Conservation (phyloP, 2,329 filamentous ascomycete species). For the Talaromyces marneffei region DNA sequence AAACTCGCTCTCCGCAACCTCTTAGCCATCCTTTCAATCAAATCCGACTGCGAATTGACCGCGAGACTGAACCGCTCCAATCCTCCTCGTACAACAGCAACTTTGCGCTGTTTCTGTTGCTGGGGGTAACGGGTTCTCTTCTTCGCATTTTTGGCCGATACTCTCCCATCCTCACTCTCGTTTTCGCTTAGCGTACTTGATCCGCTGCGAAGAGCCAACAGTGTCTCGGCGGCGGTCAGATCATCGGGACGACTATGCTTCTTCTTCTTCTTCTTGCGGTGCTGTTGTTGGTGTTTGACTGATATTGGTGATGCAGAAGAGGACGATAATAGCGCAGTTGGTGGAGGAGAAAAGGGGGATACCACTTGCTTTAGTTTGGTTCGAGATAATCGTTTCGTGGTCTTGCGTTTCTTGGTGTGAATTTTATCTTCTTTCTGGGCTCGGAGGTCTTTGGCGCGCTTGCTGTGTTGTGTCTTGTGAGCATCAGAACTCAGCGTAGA, state of each 20-base stretch:
- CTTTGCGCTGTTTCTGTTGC: not conserved
- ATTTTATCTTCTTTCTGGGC: not conserved
- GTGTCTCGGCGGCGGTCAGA: slow-evolving; percentile 7
- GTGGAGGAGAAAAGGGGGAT: not conserved
- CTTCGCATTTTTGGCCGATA: not conserved
- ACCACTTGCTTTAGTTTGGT: not conserved
- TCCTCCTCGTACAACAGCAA: not conserved
- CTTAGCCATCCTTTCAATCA: not conserved
- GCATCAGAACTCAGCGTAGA: not conserved
- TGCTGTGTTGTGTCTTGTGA: not conserved
- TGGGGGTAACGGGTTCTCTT: not conserved
- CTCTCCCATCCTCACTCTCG: not conserved
- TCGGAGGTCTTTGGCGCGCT: too few species aligned
- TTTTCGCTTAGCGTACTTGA: slow-evolving; percentile 8
- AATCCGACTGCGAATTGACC: not conserved
- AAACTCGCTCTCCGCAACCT: slow-evolving; percentile 11
- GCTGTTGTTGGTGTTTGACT: not conserved
- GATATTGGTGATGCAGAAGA: slow-evolving; percentile 3
- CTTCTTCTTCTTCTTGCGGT: not conserved
- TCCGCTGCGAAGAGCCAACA: slow-evolving; percentile 9
- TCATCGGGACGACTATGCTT: not conserved
- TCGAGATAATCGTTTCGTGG: not conserved
- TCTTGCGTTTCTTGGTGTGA: not conserved
- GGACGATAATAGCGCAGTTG: not conserved
- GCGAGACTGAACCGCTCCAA: not conserved